Evolutionary conservation across 2,329 filamentous ascomycete genomes (phyloP), one percentile per base, ranked within the genome.

Genomic region (Botrytis tulipae): DNA sequence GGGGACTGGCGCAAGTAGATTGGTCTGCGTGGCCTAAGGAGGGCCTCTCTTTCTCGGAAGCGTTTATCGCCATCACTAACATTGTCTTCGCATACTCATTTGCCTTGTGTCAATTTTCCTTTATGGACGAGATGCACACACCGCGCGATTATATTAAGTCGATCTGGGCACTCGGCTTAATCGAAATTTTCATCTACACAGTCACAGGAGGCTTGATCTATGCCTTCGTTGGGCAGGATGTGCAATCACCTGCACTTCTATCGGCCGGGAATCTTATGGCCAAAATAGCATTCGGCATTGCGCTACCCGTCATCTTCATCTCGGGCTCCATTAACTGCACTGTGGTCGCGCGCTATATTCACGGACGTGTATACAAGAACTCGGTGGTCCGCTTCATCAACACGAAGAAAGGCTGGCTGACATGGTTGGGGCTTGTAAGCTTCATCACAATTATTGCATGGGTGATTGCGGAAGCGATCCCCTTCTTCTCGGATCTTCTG

Each of bases 401-500:
- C 6, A 54, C 51, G 14, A 54, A 29, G 25, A 54, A 54, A 29
- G 51, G 51, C 14, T 54, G 51, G 51, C 14, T 54, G 51, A 54
- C 51, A 54, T 54, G 51, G 51, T 54, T 54, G n/a, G 84, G 76
- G 10, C 87, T 93, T 63, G 86, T 87, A 1, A 79, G 85, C 0
- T 80, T 77, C 20, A 80, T 89, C 25, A 93, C 90, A 88, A 76
- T 88, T 9, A 72, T 91, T 7, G 88, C 90, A 3, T 92, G 89
- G 85, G 81, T 93, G 74, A 90, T 94, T 74, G 90, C 91, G 8
- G 87, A 91, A 79, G 88, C 89, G 0, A 90, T 93, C 12, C 92
- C 92, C 0, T 87, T 89, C 67, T 94, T 93, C 83, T 89, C 88
- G 78, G 85, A 89, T 65, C 83, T 93, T 14, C 83, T 93, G 10